Conservation (phyloP, 176 grass and related monocot species). For the Melocanna baccifera region DNA sequence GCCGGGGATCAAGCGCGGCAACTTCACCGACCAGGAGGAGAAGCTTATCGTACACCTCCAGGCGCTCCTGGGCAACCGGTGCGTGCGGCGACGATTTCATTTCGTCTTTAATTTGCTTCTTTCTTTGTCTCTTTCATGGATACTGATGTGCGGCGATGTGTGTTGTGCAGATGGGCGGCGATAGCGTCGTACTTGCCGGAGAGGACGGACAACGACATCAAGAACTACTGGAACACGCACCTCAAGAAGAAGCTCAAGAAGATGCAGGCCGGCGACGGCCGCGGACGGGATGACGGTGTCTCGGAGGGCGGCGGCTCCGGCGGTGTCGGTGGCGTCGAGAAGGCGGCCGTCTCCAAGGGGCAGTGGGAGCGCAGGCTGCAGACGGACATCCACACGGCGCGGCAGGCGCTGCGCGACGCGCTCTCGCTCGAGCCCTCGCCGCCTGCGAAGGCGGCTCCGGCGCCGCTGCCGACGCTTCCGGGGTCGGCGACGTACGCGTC, state of each 20-base stretch:
- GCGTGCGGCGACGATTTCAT: not conserved
- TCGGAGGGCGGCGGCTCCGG: not conserved
- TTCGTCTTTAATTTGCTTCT: not conserved
- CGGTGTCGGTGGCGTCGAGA: not conserved
- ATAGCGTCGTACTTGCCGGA: slow-evolving; percentile 95
- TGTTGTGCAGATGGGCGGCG: slow-evolving; percentile 68
- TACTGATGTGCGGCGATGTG: not conserved
- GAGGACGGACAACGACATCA: slow-evolving; percentile 97
- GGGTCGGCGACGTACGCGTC: slow-evolving; percentile 69
- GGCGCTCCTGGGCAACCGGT: slow-evolving; percentile 91
- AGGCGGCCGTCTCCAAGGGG: slow-evolving; percentile 53
- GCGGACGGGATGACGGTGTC: not conserved
- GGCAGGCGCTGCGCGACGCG: slow-evolving; percentile 78
- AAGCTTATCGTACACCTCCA: slow-evolving; percentile 94
- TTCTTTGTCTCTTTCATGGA: not conserved
- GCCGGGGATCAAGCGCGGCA: slow-evolving; percentile 93
- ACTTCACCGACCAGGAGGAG: slow-evolving; percentile 90
- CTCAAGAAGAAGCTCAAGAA: slow-evolving; percentile 93
- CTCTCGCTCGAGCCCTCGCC: slow-evolving; percentile 56
- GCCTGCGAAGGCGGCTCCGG: not conserved
- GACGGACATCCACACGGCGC: slow-evolving; percentile 90
- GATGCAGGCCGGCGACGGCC: slow-evolving; percentile 37
- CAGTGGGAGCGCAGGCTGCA: slow-evolving; percentile 89
- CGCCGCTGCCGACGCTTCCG: not conserved
- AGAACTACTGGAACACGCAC: slow-evolving; percentile 99